Base-by-base conservation (phyloP, 805 yeast genomes). In the Saturnispora gosingensis region DNA sequence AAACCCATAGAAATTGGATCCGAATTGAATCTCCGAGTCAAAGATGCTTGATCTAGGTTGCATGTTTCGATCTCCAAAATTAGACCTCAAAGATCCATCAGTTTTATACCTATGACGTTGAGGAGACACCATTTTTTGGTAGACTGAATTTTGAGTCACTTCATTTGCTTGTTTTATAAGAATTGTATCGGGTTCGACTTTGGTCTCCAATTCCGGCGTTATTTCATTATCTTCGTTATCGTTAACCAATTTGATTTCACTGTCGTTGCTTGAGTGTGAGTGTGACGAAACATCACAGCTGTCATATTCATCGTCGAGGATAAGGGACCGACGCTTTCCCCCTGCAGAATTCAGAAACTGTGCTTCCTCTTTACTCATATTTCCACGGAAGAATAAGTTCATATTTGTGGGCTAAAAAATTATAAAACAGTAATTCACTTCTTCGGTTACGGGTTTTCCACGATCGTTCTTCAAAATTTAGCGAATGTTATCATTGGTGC, bases 1-100 rank as follows among this genome's bases (percentile, higher is more conserved):
- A 54, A 93, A 76, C 2, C 98, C 98, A 58, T 78, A 81, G 64
- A 87, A 89, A 50, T 71, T 69, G 3, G 80, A 66, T 1, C 73
- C 68, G 48, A 69, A 68, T 54, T 72, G 68, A 28, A 66, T 61
- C 4, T 70, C 72, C 15, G 74, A 68, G 60, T 83, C 90, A 54
- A 83, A 72, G 16, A 83, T 80, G 7, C 77, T 66, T 4, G 75
- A 64, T 32, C 75, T 60, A 8, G 67, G 61, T 22, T 58, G 57
- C 57, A 81, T 80, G 25, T 70, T 70, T 20, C 79, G 70, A 61
- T 82, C 87, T 4, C 75, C 73, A 59, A 81, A 80, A 50, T 76
- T 72, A 3, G 83, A 80, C 28, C 76, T 65, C 55, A 70, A 71
- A 40, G 67, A 44, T 5, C 72, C 72, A 46, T 69, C 68, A 20